Evolutionary conservation across 768 basidiomycete genomes (phyloP).

Genomic region (Suillus sp.): DNA sequence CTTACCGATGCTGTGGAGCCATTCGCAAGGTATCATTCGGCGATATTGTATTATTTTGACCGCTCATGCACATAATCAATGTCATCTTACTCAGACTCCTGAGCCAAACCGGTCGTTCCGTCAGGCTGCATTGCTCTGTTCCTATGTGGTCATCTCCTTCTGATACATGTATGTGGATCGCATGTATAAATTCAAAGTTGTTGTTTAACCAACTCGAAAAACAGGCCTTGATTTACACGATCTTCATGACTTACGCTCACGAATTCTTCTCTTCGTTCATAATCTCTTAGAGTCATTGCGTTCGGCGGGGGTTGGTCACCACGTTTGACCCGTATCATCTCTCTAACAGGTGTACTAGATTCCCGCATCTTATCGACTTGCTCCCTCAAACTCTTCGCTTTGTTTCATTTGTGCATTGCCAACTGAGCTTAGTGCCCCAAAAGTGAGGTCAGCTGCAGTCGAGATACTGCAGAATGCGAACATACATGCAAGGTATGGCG

Average conservation of each 20-base stretch:
- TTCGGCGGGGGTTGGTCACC: conserved; percentile 55
- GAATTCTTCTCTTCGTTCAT: conserved; percentile 65
- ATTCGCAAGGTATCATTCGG: conserved; percentile 52
- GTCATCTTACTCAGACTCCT: conserved; percentile 43
- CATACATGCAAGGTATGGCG: conserved; percentile 42
- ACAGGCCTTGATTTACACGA: conserved; percentile 69
- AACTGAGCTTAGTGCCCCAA: conserved; percentile 43
- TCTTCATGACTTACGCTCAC: conserved; percentile 63
- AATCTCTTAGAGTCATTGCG: conserved; percentile 60
- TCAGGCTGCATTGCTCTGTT: conserved; percentile 65
- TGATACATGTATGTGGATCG: conserved; percentile 53
- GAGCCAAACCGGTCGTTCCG: conserved; percentile 46
- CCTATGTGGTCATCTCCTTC: conserved; percentile 66
- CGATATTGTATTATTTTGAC: conserved; percentile 4
- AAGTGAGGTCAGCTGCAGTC: conserved; percentile 45
- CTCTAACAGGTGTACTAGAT: conserved; percentile 43
- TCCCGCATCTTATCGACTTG: conserved; percentile 61
- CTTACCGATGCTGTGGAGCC: conserved; percentile 59
- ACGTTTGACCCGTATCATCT: conserved; percentile 12
- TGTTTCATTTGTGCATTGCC: conserved; percentile 61
- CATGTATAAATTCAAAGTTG: neutral
- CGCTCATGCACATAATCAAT: conserved; percentile 6
- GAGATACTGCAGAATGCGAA: conserved; percentile 49
- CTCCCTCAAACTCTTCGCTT: conserved; percentile 59
- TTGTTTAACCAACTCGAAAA: neutral